Percentiles rank a stretch among this genome's conserved stretches.
Conservation (phyloP, 2,329 filamentous ascomycete species). For the Fusarium redolens region DNA sequence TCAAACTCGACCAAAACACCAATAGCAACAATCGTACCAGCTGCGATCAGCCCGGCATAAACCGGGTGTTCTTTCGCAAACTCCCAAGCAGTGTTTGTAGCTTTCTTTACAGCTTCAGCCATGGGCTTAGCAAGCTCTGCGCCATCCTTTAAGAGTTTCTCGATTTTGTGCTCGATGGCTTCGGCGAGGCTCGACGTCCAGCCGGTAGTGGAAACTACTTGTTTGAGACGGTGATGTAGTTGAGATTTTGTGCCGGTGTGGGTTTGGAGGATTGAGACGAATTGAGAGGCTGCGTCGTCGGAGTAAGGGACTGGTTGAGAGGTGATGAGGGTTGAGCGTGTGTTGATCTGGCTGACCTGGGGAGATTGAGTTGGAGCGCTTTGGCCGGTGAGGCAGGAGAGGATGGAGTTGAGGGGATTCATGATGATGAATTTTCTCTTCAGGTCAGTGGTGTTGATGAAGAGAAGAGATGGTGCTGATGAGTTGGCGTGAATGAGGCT, state of each 20-base stretch:
- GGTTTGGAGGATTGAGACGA: constrained; percentile 15
- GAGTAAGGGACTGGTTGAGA: constrained; percentile 7
- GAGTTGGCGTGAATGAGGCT: neutral
- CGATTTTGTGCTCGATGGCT: constrained; percentile 27
- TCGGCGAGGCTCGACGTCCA: constrained; percentile 38
- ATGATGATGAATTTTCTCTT: neutral
- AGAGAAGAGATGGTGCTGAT: too few relatives aligned
- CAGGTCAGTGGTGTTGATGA: neutral
- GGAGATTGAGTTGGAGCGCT: rapidly evolving
- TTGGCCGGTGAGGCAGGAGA: neutral
- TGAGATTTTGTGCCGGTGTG: neutral
- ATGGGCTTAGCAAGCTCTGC: constrained; percentile 17
- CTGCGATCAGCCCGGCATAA: constrained; percentile 34
- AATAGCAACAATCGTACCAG: constrained; percentile 29
- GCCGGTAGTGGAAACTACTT: constrained; percentile 16
- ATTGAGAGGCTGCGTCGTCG: constrained; percentile 23
- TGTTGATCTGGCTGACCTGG: neutral
- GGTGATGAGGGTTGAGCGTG: neutral
- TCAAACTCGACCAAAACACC: constrained; percentile 33
- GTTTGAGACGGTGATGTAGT: constrained; percentile 10
- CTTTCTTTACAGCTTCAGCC: constrained; percentile 23
- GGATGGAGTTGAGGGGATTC: neutral
- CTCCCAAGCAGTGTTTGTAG: constrained; percentile 8
- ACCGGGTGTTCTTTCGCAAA: constrained; percentile 38
- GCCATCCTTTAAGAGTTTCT: constrained; percentile 23